A percentile compares a stretch with the other conserved stretches of the same genome.
Evolutionary conservation across 805 yeast genomes (phyloP).

Genomic region (Suhomyces kilbournensis): DNA sequence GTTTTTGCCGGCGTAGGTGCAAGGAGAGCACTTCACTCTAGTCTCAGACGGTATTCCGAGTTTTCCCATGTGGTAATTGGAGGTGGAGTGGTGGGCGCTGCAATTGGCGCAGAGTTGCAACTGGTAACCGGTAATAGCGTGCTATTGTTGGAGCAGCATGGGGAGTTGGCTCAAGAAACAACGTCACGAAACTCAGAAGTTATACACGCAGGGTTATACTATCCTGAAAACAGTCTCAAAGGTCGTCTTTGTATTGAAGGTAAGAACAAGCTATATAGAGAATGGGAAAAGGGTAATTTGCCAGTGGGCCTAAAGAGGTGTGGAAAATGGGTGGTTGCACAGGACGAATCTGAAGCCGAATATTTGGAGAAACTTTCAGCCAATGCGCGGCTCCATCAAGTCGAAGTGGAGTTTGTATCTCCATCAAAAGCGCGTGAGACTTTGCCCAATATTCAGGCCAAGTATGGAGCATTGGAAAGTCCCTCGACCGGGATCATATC

Average conservation of each 20-base stretch:
- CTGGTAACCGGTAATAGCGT: conserved; percentile 48
- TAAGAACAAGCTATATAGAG: conserved; percentile 60
- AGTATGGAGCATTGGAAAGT: conserved; percentile 60
- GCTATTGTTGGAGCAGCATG: conserved; percentile 66
- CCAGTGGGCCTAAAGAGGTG: conserved; percentile 56
- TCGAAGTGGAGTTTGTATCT: conserved; percentile 56
- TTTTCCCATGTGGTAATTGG: conserved; percentile 76
- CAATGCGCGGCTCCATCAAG: conserved; percentile 49
- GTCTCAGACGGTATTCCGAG: conserved; percentile 28
- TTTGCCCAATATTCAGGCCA: conserved; percentile 70
- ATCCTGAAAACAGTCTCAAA: conserved; percentile 66
- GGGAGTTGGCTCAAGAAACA: conserved; percentile 70
- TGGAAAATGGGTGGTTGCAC: conserved; percentile 90
- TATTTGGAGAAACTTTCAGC: conserved; percentile 53
- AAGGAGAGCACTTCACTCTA: background rate
- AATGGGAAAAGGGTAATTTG: conserved; percentile 32
- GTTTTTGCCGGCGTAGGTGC: background rate
- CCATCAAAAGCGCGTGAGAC: conserved; percentile 39
- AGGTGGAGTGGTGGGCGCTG: conserved; percentile 82
- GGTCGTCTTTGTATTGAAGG: conserved; percentile 73
- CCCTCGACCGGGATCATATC: conserved; percentile 84
- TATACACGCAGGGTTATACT: conserved; percentile 86
- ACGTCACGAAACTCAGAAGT: conserved; percentile 91
- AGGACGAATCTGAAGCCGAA: conserved; percentile 58
- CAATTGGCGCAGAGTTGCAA: conserved; percentile 69